Percentiles rank a stretch among this genome's conserved stretches.
These are phyloP conservation scores for Phytophthora cactorum DNA, from an alignment of 352 stramenopile genomes.

Conservation along the genomic window DNA sequence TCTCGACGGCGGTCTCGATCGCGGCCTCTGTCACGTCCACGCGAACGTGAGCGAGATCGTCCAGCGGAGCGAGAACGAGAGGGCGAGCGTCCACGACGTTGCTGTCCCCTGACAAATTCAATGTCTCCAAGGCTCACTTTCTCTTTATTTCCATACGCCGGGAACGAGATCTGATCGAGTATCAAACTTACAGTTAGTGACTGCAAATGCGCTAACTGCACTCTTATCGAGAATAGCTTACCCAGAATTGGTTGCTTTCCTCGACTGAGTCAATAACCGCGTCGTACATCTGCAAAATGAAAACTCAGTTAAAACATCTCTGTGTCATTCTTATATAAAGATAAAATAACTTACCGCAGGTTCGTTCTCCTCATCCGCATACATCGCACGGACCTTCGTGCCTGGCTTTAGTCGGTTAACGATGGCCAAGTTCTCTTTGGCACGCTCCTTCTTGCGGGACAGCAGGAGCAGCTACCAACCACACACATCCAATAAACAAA, in stretches of 20 bases:
- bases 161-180: constrained; percentile 89
- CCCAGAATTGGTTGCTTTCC: constrained; percentile 79
- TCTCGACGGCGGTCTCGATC: constrained; percentile 38
- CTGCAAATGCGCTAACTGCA: neutral
- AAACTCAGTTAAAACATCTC: neutral
- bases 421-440: constrained; percentile 67
- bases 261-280: constrained; percentile 95
- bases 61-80: constrained; percentile 47
- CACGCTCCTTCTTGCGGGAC: constrained; percentile 69
- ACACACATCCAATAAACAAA: neutral
- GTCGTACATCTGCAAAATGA: constrained; percentile 91
- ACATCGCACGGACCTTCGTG: constrained; percentile 94
- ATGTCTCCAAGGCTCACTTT: constrained; percentile 95
- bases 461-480: constrained; percentile 77
- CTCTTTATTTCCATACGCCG: constrained; percentile 97
- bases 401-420: constrained; percentile 85
- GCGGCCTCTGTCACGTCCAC: constrained; percentile 31
- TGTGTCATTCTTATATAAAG: neutral
- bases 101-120: constrained; percentile 68
- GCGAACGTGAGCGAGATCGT: constrained; percentile 49
- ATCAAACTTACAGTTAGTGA: constrained; percentile 1
- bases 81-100: constrained; percentile 30
- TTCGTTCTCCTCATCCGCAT: constrained; percentile 96
- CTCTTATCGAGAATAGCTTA: constrained; percentile 12
- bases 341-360: constrained; percentile 54